These are phyloP conservation scores for Spathaspora girioi DNA, from an alignment of 805 yeast species.

Conservation along the genomic window DNA sequence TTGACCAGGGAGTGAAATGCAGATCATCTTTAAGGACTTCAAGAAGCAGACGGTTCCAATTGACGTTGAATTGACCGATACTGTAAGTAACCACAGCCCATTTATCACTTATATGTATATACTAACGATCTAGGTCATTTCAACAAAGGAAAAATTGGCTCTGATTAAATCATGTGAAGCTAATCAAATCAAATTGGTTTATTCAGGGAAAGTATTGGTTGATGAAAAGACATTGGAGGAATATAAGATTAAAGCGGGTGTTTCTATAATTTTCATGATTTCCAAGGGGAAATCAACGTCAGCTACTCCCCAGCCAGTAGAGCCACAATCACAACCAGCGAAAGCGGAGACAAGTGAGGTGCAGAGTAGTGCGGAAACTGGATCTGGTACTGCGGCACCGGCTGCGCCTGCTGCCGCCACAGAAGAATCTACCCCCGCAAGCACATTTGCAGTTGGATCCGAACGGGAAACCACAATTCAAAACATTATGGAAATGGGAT, in stretches of 20 bases:
- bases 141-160: conserved; percentile 75
- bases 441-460: conserved; percentile 66
- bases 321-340: conserved; percentile 17
- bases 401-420: conserved; percentile 13
- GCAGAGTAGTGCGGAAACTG: conserved; percentile 4
- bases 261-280: conserved; percentile 90
- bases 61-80: conserved; percentile 66
- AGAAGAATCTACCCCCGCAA: conserved; percentile 20
- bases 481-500: conserved; percentile 95
- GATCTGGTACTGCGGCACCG: conserved; percentile 11
- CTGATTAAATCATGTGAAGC: conserved; percentile 63
- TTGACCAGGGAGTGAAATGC: conserved; percentile 43
- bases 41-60: conserved; percentile 84
- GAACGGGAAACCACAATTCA: conserved; percentile 75
- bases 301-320: conserved; percentile 17
- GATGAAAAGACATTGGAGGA: conserved; percentile 73
- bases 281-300: conserved; percentile 38
- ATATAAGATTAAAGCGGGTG: conserved; percentile 77
- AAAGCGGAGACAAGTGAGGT: conserved; percentile 12
- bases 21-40: conserved; percentile 82
- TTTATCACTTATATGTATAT: conserved; percentile 5
- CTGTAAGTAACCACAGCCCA: conserved; percentile 42
- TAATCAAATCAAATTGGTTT: conserved; percentile 80
- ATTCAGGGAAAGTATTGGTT: conserved; percentile 84
- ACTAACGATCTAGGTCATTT: conserved; percentile 38